Percentiles rank a stretch among this genome's conserved stretches.
Evolutionary conservation across 352 stramenopile species (phyloP).

Genomic region (Phytophthora pinifolia): DNA sequence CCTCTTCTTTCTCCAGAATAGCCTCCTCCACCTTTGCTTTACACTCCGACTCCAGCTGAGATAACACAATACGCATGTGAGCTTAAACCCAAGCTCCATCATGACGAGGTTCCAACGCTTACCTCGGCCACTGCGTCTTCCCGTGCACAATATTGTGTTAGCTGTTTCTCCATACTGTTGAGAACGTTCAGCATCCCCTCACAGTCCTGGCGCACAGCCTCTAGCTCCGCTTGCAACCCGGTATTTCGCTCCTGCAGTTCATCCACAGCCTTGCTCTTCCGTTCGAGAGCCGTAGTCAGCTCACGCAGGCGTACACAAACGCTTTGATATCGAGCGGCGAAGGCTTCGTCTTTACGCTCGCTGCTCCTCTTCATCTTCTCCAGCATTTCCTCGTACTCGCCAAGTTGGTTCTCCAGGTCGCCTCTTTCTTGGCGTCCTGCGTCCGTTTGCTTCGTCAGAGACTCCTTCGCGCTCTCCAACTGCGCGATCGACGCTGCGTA

Average conservation of each 20-base stretch:
- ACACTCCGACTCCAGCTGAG: conserved; percentile 68
- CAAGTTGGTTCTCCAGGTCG: conserved; percentile 48
- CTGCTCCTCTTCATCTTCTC: conserved; percentile 59
- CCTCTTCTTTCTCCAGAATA: conserved; percentile 78
- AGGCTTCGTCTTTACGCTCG: conserved; percentile 63
- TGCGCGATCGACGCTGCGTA: conserved; percentile 67
- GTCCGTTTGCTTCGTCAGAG: conserved; percentile 38
- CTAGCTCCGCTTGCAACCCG: conserved; percentile 48
- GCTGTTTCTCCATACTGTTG: conserved; percentile 81
- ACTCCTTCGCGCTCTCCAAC: conserved; percentile 60
- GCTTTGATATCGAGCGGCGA: conserved; percentile 66
- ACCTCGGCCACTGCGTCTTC: conserved; percentile 79
- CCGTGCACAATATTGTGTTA: conserved; percentile 71
- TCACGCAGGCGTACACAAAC: conserved; percentile 68
- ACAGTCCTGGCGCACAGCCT: conserved; percentile 70
- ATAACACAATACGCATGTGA: not conserved
- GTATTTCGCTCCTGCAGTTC: conserved; percentile 49
- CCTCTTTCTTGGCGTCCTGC: conserved; percentile 31
- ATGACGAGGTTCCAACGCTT: not conserved
- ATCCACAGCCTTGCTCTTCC: conserved; percentile 54
- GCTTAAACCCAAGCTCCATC: not conserved
- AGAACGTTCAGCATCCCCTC: conserved; percentile 86
- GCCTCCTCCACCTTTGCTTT: conserved; percentile 70
- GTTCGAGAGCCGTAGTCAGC: conserved; percentile 54
- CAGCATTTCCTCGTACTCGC: conserved; percentile 62